These are phyloP conservation scores for Oryza glumipatula DNA, from an alignment of 176 grass and related monocot species.

Conservation along the genomic window DNA sequence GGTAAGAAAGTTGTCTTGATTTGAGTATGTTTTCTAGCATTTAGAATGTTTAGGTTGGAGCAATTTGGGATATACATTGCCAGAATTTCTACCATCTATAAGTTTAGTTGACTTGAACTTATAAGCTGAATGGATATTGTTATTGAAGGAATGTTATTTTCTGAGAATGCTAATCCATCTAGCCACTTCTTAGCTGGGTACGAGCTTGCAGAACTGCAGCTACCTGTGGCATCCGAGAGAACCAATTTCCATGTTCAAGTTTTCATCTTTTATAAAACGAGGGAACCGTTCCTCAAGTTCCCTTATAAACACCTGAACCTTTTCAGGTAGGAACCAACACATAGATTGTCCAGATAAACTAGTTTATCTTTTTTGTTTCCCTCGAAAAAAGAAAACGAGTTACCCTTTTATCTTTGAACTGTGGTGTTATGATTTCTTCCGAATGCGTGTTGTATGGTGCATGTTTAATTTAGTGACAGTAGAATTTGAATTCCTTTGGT, in stretches of 20 bases:
- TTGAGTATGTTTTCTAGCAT: not conserved
- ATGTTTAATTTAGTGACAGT: not conserved
- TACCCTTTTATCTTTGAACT: not conserved
- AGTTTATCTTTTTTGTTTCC: not conserved
- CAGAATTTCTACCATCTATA: not conserved
- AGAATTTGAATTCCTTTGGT: not conserved
- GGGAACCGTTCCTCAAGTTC: not conserved
- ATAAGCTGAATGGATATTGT: not conserved
- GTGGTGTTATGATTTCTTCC: not conserved
- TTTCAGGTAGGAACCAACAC: not conserved
- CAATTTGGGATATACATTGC: not conserved
- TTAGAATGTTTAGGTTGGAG: not conserved
- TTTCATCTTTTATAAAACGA: not conserved
- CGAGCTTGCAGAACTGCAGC: not conserved
- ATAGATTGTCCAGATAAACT: not conserved
- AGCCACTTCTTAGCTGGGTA: not conserved
- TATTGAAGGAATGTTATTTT: not conserved
- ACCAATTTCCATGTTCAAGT: not conserved
- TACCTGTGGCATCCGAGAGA: not conserved
- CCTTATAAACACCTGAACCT: not conserved
- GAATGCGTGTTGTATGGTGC: not conserved
- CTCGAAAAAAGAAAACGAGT: not conserved
- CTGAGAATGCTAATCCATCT: not conserved
- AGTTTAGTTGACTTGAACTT: not conserved
- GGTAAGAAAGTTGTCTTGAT: constrained; percentile 29